Percentiles rank a stretch among this genome's conserved stretches.
Evolutionary conservation across 768 basidiomycete genomes (phyloP).

Genomic region (Pisolithus tinctorius): DNA sequence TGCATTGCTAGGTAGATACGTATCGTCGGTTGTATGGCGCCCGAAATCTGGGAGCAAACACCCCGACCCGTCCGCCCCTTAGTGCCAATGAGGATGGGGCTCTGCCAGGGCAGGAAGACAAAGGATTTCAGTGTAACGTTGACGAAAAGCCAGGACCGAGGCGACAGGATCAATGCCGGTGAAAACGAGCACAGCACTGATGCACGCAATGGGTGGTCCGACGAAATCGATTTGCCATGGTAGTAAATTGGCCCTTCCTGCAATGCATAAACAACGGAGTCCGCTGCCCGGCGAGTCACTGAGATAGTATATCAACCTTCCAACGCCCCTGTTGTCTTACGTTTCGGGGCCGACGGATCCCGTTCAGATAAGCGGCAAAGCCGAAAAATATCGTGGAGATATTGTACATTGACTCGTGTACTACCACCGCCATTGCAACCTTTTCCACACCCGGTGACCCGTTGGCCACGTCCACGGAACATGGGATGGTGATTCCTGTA

Average conservation of each 20-base stretch:
- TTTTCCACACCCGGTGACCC: no score
- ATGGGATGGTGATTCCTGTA: no score
- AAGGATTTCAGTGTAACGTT: not conserved
- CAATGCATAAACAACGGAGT: not conserved
- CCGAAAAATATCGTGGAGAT: no score
- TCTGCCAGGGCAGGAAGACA: not conserved
- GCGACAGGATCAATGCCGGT: not conserved
- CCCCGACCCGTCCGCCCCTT: not conserved
- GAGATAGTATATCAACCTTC: not conserved
- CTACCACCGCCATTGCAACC: no score
- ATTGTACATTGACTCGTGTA: no score
- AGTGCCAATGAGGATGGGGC: not conserved
- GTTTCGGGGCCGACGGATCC: no score
- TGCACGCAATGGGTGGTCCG: no score
- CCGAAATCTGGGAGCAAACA: not conserved
- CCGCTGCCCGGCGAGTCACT: not conserved
- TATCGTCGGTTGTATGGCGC: not conserved
- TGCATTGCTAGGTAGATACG: not conserved
- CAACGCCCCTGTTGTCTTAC: no score
- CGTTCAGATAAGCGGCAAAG: no score
- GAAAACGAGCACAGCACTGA: not conserved
- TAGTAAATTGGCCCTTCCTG: not conserved
- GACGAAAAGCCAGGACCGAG: not conserved
- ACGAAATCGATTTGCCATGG: no score
- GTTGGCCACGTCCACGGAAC: no score